Evolutionary conservation across 192 early-diverging fungal genomes (phyloP), one percentile per base, ranked within the genome.

Genomic region (Podila epigama): DNA sequence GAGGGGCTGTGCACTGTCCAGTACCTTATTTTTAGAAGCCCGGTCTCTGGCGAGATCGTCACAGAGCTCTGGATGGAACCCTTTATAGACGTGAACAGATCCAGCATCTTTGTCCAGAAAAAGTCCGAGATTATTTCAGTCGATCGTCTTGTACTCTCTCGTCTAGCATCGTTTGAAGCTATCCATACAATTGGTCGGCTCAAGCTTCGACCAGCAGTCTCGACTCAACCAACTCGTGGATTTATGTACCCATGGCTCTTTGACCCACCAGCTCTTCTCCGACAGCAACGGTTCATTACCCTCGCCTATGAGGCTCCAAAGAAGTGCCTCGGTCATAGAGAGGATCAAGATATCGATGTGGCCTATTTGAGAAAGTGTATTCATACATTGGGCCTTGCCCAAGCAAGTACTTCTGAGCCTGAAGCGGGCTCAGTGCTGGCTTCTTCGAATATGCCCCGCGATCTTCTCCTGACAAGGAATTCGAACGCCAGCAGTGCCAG

Each of bases 51-150:
- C 1, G 64, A 79, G 28, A 75, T 89, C 4, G 70, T 77, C 4
- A 87, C 87, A 2, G 82, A 89, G 40, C 51, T 89, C 13, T 89
- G 85, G 85, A 81, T 87, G 68, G 87, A 89, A 55, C 87, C 87
- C 5, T 58, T 72, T 4, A 51, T 78, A 28, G 81, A 84, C 33
- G 28, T 36, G 1, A 20, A 55, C 42, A 60, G 66, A 5, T 34
- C 52, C 13, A 66, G 68, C 32, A 27, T 66, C 29, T 84, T 75
- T 53, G 63, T 70, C 6, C 61, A 60, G 29, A 57, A 60, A 25
- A 66, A 63, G 36, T 51, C 60, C 3, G 31, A 48, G n/a, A 77
- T 82, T 6, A 69, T 79, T 16, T 64, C 69, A 11, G 52, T 67
- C 2, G 87, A 89, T 36, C 67, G 68, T 22, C 63, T 70, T 48